Base-by-base conservation (phyloP, 2,329 filamentous ascomycete genomes). In the Claviceps sp. region DNA sequence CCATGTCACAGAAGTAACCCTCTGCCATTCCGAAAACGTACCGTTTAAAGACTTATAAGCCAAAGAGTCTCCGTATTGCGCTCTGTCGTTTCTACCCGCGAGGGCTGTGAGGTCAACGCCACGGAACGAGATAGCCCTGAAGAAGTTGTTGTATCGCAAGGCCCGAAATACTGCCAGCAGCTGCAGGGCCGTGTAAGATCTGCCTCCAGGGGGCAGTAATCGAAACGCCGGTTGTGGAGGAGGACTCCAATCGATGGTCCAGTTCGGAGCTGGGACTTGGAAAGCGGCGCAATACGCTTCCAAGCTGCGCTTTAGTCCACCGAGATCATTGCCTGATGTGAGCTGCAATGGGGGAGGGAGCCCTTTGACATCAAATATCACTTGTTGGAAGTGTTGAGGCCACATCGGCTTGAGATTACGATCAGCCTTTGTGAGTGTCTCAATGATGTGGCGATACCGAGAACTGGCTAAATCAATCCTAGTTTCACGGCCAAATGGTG, bases 131-230 rank as follows among this genome's bases (percentile, higher is more conserved):
- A 81, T 62, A 0, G 76, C 74, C 53, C 74, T 76, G 63, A 81
- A 80, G 57, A 75, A 80, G 56, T 76, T 77, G 51, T 81, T 81
- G 60, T 78, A 81, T 9, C 77, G 70, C 54, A 80, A 62, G 1
- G 77, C 75, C 4, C 76, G 72, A 57, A 80, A 71, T 1, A 79
- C 71, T 9, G 77, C 77, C n/a, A 81, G 62, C 3, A 81, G 65
- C 59, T 81, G 77, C 40, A 76, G 61, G 4, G 71, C 63, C 4
- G 70, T 70, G 58, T 81, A 80, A 5, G 59, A 59, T 2, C 60
- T 56, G 3, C 65, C 65, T 2, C 64, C 62, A 3, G 70, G 62
- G 13, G 74, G 70, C 5, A 79, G 64, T 18, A 81, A 65, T 8
- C 75, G 72, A 53, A 81, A 79, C 49, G 77, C 73, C 18, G 77